Percentiles rank a stretch among this genome's conserved stretches.
phyloP scores from a whole-genome alignment of 345 rosid genomes.

The Cardamine chenopodiifolia region DNA sequence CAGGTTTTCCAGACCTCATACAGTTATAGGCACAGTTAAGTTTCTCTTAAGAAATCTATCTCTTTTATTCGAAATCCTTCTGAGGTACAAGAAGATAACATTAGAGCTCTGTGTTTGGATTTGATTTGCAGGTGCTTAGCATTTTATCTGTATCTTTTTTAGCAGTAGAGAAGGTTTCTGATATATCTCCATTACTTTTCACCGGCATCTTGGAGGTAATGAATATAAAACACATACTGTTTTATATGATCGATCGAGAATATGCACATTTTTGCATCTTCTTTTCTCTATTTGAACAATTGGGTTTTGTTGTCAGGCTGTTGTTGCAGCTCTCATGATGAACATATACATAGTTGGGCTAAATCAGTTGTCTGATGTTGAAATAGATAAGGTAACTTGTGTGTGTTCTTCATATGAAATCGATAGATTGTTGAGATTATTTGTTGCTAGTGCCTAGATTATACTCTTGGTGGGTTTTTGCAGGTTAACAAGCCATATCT shows the following conservation, averaged over 20 bases:
- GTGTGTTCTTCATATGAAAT: constrained; percentile 7
- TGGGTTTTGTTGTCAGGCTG: constrained; percentile 62
- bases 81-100: constrained; percentile 6
- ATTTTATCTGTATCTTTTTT: constrained; percentile 91
- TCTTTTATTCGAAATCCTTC: not conserved
- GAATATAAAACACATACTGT: not conserved
- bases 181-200: constrained; percentile 71
- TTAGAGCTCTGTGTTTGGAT: constrained; percentile 8
- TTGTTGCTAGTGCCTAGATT: not conserved
- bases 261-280: not conserved
- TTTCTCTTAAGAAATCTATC: constrained; percentile 24
- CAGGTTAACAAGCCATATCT: constrained; percentile 98
- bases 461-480: constrained; percentile 15
- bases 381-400: constrained; percentile 81
- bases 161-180: constrained; percentile 76
- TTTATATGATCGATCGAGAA: not conserved
- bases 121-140: constrained; percentile 67
- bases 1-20: constrained; percentile 93
- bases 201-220: constrained; percentile 79
- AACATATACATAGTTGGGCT: constrained; percentile 91
- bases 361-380: constrained; percentile 86
- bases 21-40: constrained; percentile 96
- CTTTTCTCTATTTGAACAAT: not conserved
- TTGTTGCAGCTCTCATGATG: constrained; percentile 92
- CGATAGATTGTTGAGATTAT: not conserved